Percentiles rank a stretch among this genome's conserved stretches.
Evolutionary conservation across 176 grass and related monocot species (phyloP).

Genomic region (Oryza nivara): DNA sequence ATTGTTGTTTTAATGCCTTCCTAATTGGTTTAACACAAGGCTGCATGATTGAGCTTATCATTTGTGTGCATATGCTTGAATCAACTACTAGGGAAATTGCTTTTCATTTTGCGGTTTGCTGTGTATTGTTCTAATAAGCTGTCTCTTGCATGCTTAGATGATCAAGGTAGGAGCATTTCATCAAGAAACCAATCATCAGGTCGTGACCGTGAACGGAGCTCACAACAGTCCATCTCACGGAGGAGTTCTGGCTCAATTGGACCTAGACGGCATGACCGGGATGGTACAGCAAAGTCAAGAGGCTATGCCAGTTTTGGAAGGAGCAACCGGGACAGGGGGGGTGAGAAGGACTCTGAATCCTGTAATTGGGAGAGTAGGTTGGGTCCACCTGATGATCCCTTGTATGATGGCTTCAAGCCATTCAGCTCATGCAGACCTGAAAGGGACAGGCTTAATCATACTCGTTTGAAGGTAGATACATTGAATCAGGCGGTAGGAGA

Average conservation of each 20-base stretch:
- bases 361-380: conserved; percentile 55
- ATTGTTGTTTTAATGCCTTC: conserved; percentile 8
- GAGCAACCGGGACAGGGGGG: conserved; percentile 49
- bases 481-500: conserved; percentile 38
- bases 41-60: background rate
- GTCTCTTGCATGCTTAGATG: conserved; percentile 44
- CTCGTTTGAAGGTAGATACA: conserved; percentile 44
- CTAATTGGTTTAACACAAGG: background rate
- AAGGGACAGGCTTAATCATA: conserved; percentile 55
- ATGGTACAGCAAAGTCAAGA: conserved; percentile 53
- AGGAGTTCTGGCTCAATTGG: conserved; percentile 53
- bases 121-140: conserved; percentile 41
- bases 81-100: background rate
- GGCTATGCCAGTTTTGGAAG: conserved; percentile 75
- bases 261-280: conserved; percentile 43
- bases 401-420: conserved; percentile 50
- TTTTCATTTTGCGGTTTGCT: conserved; percentile 5
- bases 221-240: conserved; percentile 43
- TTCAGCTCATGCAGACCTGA: conserved; percentile 65
- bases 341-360: conserved; percentile 56
- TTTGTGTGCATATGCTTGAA: background rate
- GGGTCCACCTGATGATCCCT: conserved; percentile 43
- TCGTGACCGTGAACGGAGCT: conserved; percentile 50
- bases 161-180: conserved; percentile 40
- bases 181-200: conserved; percentile 49